Percentiles rank a stretch among this genome's conserved stretches.
Evolutionary conservation across 2,329 filamentous ascomycete genomes (phyloP).

Genomic region (Claviceps maximensis): DNA sequence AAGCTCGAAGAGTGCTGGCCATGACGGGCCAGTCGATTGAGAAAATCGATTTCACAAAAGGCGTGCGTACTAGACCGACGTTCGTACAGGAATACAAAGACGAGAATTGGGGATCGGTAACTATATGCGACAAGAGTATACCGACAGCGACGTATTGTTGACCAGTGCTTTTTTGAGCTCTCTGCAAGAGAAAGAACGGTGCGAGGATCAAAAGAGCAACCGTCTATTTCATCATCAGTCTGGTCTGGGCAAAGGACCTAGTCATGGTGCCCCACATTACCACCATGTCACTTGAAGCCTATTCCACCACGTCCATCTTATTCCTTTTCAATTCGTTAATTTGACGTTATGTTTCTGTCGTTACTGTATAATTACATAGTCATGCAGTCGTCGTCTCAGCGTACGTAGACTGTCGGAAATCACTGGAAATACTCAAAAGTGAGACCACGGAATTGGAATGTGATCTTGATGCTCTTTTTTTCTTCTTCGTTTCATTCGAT

Average conservation of each 20-base stretch:
- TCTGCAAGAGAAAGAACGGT: not conserved
- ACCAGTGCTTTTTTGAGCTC: not conserved
- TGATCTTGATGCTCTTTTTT: constrained; percentile 25
- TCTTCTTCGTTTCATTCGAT: constrained; percentile 29
- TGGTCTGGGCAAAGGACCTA: not conserved
- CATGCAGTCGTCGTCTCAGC: not conserved
- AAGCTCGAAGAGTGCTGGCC: constrained; percentile 2
- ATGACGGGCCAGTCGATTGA: not conserved
- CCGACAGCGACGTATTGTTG: not conserved
- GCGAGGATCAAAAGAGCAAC: not conserved
- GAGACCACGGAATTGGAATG: constrained; percentile 9
- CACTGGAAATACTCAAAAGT: not conserved
- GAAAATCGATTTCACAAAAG: not conserved
- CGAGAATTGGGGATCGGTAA: not conserved
- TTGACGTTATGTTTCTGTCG: not conserved
- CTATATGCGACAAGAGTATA: not conserved
- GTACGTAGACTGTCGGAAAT: not conserved
- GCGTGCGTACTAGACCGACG: too few species aligned
- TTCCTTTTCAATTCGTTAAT: not conserved
- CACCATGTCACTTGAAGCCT: not conserved
- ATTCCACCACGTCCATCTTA: not conserved
- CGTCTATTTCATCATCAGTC: not conserved
- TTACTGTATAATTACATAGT: not conserved
- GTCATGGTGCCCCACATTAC: not conserved
- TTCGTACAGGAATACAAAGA: too few species aligned